Evolutionary conservation across 2,329 filamentous ascomycete genomes (phyloP).

Genomic region (Monosporascus sp.): DNA sequence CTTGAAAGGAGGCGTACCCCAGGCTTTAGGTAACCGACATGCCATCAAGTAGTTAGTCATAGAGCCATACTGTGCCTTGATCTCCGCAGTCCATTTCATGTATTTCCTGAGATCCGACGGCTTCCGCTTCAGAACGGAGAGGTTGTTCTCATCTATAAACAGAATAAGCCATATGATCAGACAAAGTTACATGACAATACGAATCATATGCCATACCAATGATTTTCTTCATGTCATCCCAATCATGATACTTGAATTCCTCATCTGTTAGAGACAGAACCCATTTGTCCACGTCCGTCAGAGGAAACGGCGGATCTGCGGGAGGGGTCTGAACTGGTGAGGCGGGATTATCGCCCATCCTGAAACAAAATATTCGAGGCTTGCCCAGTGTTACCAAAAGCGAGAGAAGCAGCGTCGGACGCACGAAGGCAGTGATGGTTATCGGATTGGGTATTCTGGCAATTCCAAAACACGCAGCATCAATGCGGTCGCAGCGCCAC

Average conservation of each 20-base stretch:
- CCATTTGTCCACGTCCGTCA: slow-evolving; percentile 54
- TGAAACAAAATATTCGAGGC: neutral
- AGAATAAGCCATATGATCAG: neutral
- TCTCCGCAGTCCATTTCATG: slow-evolving; percentile 67
- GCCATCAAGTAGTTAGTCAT: slow-evolving; percentile 73
- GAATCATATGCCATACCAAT: slow-evolving; percentile 43
- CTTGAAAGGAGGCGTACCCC: slow-evolving; percentile 57
- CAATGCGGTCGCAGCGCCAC: too few species aligned
- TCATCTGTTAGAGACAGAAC: slow-evolving; percentile 61
- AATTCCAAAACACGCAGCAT: too few species aligned
- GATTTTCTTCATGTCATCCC: slow-evolving; percentile 66
- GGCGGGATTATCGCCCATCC: slow-evolving; percentile 34
- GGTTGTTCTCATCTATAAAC: slow-evolving; percentile 41
- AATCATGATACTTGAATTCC: slow-evolving; percentile 64
- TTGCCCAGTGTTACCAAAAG: neutral
- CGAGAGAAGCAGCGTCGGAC: too few species aligned
- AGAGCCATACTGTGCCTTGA: slow-evolving; percentile 68
- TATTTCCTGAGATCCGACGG: slow-evolving; percentile 78
- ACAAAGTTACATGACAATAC: neutral
- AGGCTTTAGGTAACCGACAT: slow-evolving; percentile 61
- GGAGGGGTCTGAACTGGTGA: slow-evolving; percentile 9
- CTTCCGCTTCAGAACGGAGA: slow-evolving; percentile 70
- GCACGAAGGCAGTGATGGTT: too few species aligned
- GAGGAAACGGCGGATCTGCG: slow-evolving; percentile 48
- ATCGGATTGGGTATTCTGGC: too few species aligned